Evolutionary conservation across 768 basidiomycete genomes (phyloP), one percentile per base, ranked within the genome.

Genomic region (Tephrocybe sp.): DNA sequence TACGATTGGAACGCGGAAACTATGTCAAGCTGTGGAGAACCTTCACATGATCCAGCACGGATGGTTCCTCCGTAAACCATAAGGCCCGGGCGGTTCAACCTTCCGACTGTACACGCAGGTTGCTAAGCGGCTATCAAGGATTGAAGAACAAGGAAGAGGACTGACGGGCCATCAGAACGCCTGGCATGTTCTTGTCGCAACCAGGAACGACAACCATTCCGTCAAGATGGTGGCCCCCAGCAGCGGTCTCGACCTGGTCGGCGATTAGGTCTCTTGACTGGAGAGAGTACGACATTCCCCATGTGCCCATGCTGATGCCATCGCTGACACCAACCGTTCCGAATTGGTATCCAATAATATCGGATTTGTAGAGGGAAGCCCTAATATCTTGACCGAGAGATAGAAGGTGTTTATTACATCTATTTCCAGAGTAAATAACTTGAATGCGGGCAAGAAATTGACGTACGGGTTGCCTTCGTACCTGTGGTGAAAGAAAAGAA

Each of bases 121-220:
- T 46, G 41, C 44, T 56, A 49, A 60, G 55, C 44, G 56, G 52
- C 55, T 50, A 59, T 55, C 50, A 55, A 33, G 51, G 42, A 43
- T 45, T 42, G 42, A 40, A 48, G 44, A 49, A 42, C 29, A 45
- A 49, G 47, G 34, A n/a, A n/a, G n/a, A 39, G 27, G 29, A 60
- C 89, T 71, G 61, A 92, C 91, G 82, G 41, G 93, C 97, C 80
- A 99, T 99, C 59, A 97, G 75, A 30, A 97, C 94, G 53, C 97
- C 97, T n/a, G 97, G 97, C 95, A 99, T 98, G 72, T 99, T 99
- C 74, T 99, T 99, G 75, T 99, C 95, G 64, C 93, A 98, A 33
- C 94, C 97, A 18, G 97, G 97, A 45, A 99, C 77, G 51, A 92
- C 93, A 31, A 97, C 92, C 88, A 97, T 91, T 33, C 93, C 97